A percentile compares a stretch with the other conserved stretches of the same genome.
phyloP scores from a whole-genome alignment of 176 grass and related monocot genomes.

The Oropetium thomaeum region DNA sequence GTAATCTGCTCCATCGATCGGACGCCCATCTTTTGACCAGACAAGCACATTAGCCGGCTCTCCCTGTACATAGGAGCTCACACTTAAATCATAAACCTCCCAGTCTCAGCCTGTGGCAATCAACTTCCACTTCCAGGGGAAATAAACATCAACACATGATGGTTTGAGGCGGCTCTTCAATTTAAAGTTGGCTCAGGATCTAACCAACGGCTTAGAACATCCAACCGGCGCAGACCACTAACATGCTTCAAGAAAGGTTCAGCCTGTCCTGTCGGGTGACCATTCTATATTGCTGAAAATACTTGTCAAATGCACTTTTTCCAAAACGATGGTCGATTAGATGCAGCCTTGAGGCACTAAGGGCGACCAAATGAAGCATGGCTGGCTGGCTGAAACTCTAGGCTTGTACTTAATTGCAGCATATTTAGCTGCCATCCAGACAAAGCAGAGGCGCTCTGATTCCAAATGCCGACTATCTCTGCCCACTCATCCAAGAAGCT shows the following conservation, averaged over 20 bases:
- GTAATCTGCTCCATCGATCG: slow-evolving; percentile 27
- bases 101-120: slow-evolving; percentile 23
- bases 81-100: slow-evolving; percentile 24
- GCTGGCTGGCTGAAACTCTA: slow-evolving; percentile 23
- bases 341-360: slow-evolving; percentile 17
- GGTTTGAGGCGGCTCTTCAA: not conserved
- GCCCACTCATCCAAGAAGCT: slow-evolving; percentile 19
- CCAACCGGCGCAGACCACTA: slow-evolving; percentile 20
- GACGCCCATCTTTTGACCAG: slow-evolving; percentile 32
- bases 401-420: slow-evolving; percentile 36
- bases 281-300: slow-evolving; percentile 24
- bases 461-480: slow-evolving; percentile 21
- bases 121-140: not conserved
- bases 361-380: slow-evolving; percentile 11
- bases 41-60: slow-evolving; percentile 34
- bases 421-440: slow-evolving; percentile 41
- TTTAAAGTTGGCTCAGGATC: not conserved
- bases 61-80: slow-evolving; percentile 38
- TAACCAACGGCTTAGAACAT: slow-evolving; percentile 35
- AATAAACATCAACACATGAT: slow-evolving; percentile 10
- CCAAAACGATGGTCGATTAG: slow-evolving; percentile 24
- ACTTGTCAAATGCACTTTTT: slow-evolving; percentile 43
- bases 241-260: slow-evolving; percentile 1
- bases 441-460: slow-evolving; percentile 24
- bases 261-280: not conserved